A percentile compares a stretch with the other conserved stretches of the same genome.
These are phyloP conservation scores for Phytopythium cucurbitacearum DNA, from an alignment of 352 stramenopile genomes.

Conservation along the genomic window DNA sequence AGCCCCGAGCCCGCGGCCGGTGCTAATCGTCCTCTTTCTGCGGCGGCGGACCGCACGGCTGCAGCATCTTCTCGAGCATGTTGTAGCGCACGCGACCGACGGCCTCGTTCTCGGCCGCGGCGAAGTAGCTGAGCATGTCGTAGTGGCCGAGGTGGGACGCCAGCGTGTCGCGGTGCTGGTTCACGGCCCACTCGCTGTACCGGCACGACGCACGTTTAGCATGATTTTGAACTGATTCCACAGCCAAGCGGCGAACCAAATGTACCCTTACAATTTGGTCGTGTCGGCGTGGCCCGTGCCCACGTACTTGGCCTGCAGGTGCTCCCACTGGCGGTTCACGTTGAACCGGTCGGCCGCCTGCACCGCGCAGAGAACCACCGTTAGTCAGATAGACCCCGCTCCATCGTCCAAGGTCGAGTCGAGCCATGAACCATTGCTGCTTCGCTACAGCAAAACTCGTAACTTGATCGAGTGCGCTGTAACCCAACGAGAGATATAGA, in stretches of 20 bases:
- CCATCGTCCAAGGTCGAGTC: too few species aligned
- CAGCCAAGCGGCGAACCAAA: background rate
- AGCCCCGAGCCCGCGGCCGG: background rate
- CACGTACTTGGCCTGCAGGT: slow-evolving; percentile 94
- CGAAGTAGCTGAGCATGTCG: slow-evolving; percentile 98
- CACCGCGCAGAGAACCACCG: background rate
- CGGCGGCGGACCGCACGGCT: slow-evolving; percentile 69
- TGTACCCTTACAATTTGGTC: slow-evolving; percentile 91
- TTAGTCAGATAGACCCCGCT: background rate
- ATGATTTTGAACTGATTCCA: background rate
- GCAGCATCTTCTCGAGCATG: slow-evolving; percentile 78
- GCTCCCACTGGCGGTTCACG: slow-evolving; percentile 92
- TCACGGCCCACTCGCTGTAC: slow-evolving; percentile 94
- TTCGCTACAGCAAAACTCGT: too few species aligned
- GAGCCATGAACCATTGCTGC: too few species aligned
- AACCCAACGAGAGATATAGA: too few species aligned
- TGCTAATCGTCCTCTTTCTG: slow-evolving; percentile 73
- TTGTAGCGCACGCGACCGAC: slow-evolving; percentile 74
- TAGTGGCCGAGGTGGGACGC: slow-evolving; percentile 96
- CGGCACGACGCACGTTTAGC: background rate
- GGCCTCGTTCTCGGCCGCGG: slow-evolving; percentile 96
- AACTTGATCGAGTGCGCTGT: too few species aligned
- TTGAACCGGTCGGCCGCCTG: slow-evolving; percentile 87
- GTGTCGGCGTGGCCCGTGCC: slow-evolving; percentile 95
- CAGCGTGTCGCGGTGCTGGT: slow-evolving; percentile 98